Evolutionary conservation across 352 stramenopile genomes (phyloP).

Genomic region (Globisporangium spinosum): DNA sequence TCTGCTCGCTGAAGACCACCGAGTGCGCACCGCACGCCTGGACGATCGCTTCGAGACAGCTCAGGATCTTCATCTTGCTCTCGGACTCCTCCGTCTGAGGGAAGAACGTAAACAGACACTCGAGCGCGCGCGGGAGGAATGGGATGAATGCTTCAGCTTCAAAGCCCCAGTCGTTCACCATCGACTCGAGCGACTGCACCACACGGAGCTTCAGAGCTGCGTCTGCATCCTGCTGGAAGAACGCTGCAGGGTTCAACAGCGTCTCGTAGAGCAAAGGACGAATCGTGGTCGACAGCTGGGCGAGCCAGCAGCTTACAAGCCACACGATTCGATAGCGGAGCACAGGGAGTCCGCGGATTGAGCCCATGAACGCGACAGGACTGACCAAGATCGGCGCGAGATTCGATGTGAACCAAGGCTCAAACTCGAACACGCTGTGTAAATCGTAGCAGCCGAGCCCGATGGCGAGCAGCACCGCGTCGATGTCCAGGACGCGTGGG

Average conservation of each 20-base stretch:
- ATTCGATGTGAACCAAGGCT: slow-evolving; percentile 76
- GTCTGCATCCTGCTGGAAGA: slow-evolving; percentile 38
- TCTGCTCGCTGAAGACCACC: slow-evolving; percentile 49
- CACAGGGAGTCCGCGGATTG: slow-evolving; percentile 50
- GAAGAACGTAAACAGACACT: slow-evolving; percentile 71
- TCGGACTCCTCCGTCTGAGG: slow-evolving; percentile 54
- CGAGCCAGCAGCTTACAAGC: slow-evolving; percentile 86
- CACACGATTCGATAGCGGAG: slow-evolving; percentile 77
- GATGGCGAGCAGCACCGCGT: slow-evolving; percentile 78
- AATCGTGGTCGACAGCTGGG: slow-evolving; percentile 65
- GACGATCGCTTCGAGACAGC: slow-evolving; percentile 68
- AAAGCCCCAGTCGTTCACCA: slow-evolving; percentile 84
- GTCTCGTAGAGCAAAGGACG: slow-evolving; percentile 78
- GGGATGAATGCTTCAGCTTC: slow-evolving; percentile 63
- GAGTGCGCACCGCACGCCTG: slow-evolving; percentile 55
- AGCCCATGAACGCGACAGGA: slow-evolving; percentile 27
- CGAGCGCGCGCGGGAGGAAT: slow-evolving; percentile 56
- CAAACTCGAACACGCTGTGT: slow-evolving; percentile 85
- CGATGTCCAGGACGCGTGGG: slow-evolving; percentile 48
- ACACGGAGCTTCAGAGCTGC: slow-evolving; percentile 66
- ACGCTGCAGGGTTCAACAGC: slow-evolving; percentile 41
- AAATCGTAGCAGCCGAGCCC: slow-evolving; percentile 84
- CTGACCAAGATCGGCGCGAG: slow-evolving; percentile 68
- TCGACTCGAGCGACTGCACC: slow-evolving; percentile 74
- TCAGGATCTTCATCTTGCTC: slow-evolving; percentile 78